Evolutionary conservation across 2,329 filamentous ascomycete genomes (phyloP).

Genomic region (Albophoma yamanashiensis): DNA sequence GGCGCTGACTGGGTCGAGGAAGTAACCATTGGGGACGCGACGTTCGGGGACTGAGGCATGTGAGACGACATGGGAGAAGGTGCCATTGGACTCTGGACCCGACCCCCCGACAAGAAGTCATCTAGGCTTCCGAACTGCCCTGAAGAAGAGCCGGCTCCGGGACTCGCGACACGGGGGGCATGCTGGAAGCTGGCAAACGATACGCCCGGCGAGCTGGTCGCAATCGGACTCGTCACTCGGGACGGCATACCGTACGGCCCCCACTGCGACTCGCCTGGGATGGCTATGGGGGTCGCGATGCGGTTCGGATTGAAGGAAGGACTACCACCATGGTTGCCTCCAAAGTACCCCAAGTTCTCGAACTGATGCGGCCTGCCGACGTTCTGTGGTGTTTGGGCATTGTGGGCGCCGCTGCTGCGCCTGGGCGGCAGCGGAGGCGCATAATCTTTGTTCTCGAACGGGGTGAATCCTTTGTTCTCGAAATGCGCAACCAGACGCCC

Average conservation of each 20-base stretch:
- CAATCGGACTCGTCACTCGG: conserved; percentile 20
- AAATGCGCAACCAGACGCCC: conserved; percentile 29
- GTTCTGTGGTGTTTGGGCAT: conserved; percentile 13
- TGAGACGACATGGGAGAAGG: conserved; percentile 10
- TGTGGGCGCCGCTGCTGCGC: conserved; percentile 16
- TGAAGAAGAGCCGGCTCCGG: conserved; percentile 14
- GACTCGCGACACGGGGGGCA: conserved; percentile 15
- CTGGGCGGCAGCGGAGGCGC: conserved; percentile 24
- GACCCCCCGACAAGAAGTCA: conserved; percentile 18
- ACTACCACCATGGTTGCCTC: neutral
- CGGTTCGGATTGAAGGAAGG: conserved; percentile 12
- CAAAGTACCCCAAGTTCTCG: conserved; percentile 3
- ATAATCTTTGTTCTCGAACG: conserved; percentile 26
- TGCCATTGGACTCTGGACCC: conserved; percentile 15
- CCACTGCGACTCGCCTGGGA: conserved; percentile 20
- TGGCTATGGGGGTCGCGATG: conserved; percentile 20
- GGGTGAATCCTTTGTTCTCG: conserved; percentile 21
- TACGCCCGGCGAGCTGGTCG: conserved; percentile 16
- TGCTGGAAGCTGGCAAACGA: conserved; percentile 22
- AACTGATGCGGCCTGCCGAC: conserved; percentile 7
- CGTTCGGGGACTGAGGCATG: conserved; percentile 10
- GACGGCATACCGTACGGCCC: conserved; percentile 17
- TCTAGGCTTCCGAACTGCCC: conserved; percentile 21
- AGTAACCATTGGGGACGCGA: conserved; percentile 10
- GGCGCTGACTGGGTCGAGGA: conserved; percentile 8